These are phyloP conservation scores for Spinacia oleracea DNA, from an alignment of 179 eudicot genomes.

Conservation along the genomic window DNA sequence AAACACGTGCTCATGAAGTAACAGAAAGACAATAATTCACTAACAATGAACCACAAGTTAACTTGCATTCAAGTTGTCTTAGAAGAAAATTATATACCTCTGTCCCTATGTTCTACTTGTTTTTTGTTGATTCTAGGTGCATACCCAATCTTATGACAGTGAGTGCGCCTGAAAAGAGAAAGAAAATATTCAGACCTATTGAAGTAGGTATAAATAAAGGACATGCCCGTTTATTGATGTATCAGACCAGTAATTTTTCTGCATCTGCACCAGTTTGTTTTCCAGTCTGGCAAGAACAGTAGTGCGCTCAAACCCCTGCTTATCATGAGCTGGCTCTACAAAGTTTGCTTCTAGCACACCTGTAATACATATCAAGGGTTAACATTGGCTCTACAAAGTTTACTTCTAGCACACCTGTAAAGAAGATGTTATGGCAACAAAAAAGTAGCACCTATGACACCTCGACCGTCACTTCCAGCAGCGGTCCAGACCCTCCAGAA, in stretches of 20 bases:
- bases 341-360: constrained; percentile 98
- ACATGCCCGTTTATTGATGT: constrained; percentile 10
- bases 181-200: constrained; percentile 7
- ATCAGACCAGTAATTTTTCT: constrained; percentile 79
- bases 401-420: constrained; percentile 90
- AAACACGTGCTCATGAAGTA: background rate
- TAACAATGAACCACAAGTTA: background rate
- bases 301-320: constrained; percentile 99
- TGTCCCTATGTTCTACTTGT: constrained; percentile 26
- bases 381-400: constrained; percentile 84
- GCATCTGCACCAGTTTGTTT: constrained; percentile 64
- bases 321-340: constrained; percentile 99
- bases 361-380: constrained; percentile 34
- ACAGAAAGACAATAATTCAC: background rate
- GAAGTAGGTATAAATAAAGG: constrained; percentile 6
- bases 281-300: constrained; percentile 93
- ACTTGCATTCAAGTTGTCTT: background rate
- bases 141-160: constrained; percentile 87
- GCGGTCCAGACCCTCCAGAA: constrained; percentile 99
- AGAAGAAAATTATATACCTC: constrained; percentile 43
- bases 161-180: constrained; percentile 50
- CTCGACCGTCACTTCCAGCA: constrained; percentile 98
- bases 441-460: constrained; percentile 73
- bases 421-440: constrained; percentile 16
- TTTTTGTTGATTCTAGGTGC: constrained; percentile 65